Percentiles rank a stretch among this genome's conserved stretches.
phyloP scores from a whole-genome alignment of 163 green algal genomes.

The Chlamydomonas reinhardtii region DNA sequence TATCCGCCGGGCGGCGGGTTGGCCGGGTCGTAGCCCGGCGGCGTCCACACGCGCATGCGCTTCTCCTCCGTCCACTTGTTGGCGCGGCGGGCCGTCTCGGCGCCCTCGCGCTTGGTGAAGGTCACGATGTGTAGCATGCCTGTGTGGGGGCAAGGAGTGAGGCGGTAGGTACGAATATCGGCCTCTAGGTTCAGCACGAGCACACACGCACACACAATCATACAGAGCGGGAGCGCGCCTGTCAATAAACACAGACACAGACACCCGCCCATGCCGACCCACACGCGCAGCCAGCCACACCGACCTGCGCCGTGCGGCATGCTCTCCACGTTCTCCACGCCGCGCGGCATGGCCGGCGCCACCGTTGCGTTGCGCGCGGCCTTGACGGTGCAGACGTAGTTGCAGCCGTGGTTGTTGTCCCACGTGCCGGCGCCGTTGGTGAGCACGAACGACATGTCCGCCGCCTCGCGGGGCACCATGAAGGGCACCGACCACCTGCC shows the following conservation, averaged over 20 bases:
- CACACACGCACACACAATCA: too few relatives aligned
- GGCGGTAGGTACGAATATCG: background rate
- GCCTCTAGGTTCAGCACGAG: too few relatives aligned
- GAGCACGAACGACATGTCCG: constrained; percentile 60
- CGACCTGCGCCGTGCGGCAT: constrained; percentile 47
- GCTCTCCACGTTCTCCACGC: constrained; percentile 36
- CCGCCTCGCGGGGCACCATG: constrained; percentile 36
- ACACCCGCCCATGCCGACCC: too few relatives aligned
- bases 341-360: background rate
- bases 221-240: too few relatives aligned
- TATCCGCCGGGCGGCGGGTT: constrained; percentile 54
- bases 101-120: constrained; percentile 46
- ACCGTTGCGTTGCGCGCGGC: background rate
- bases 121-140: constrained; percentile 60
- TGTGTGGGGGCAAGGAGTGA: background rate
- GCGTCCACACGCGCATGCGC: constrained; percentile 64
- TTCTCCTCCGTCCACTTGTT: constrained; percentile 66
- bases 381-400: constrained; percentile 50
- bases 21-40: constrained; percentile 54
- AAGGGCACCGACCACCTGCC: constrained; percentile 28
- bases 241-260: too few relatives aligned
- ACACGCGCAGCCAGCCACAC: background rate
- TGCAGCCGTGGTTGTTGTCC: constrained; percentile 62
- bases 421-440: constrained; percentile 54
- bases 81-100: background rate